Evolutionary conservation across 805 yeast genomes (phyloP), one percentile per base, ranked within the genome.

Genomic region (Candida maesae): DNA sequence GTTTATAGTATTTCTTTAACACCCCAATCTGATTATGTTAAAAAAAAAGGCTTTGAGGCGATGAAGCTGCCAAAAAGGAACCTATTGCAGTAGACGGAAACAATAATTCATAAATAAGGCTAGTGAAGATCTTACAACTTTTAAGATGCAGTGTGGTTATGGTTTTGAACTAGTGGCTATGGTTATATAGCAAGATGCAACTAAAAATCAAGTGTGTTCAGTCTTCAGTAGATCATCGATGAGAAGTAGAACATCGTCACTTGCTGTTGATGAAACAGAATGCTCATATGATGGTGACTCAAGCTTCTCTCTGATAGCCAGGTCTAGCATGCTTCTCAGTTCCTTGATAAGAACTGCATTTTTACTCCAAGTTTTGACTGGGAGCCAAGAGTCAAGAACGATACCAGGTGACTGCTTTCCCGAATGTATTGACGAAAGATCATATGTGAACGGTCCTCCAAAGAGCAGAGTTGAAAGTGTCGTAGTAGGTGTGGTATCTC

Each of bases 341-440:
- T 82, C 78, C 43, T 85, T 84, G 23, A 90, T 73, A 35, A 91
- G 65, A 2, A 91, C 95, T 1, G 90, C 98, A 53, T 90, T 87
- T 50, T 93, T 85, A 49, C 95, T 84, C 97, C 97, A 91, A 1
- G 96, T 87, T 46, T 86, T 71, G 11, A 91, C 72, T 1, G 96
- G 95, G 25, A 87, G 63, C 97, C 98, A 90, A n/a, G 73, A 73
- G 51, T 87, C 96, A 41, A 91, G 65, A 8, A 88, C 79, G 26
- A 93, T 76, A 17, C 97, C 97, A 0, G 96, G 95, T 0, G 89
- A 75, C 5, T 79, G 71, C 30, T 66, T 71, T 1, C 74, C 66
- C 0, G 71, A 59, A n/a, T 55, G 45, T 10, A 66, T 49, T 7
- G 63, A 55, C 10, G 67, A 58, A 36, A 79, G 50, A 51, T 84